Evolutionary conservation across 176 grass and related monocot species (phyloP).

Genomic region (Ensete glaucum): DNA sequence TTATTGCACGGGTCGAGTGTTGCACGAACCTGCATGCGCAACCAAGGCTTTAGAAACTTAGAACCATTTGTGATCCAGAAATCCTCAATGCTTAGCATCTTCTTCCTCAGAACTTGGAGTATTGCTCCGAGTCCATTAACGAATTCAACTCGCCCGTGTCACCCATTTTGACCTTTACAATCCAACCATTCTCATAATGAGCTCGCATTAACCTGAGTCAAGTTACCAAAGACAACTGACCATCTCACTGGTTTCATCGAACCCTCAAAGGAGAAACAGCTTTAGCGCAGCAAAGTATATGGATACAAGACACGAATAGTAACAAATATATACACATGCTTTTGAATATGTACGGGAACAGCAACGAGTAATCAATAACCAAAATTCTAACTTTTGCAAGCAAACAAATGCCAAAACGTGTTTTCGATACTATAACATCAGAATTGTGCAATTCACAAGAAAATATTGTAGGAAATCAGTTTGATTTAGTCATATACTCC

Average conservation of each 20-base stretch:
- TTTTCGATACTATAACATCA: too few relatives aligned
- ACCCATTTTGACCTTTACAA: slow-evolving; percentile 82
- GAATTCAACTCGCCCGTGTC: slow-evolving; percentile 52
- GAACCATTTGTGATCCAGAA: not conserved
- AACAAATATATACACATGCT: not conserved
- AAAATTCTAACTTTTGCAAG: too few relatives aligned
- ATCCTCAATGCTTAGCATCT: slow-evolving; percentile 50
- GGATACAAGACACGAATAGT: not conserved
- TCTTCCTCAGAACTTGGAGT: slow-evolving; percentile 90
- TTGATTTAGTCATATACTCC: too few relatives aligned
- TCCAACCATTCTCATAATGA: slow-evolving; percentile 69
- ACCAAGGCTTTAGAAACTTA: not conserved
- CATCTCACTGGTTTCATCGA: not conserved
- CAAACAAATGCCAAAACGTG: too few relatives aligned
- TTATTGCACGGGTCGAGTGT: not conserved
- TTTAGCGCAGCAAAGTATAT: not conserved
- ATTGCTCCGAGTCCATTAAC: slow-evolving; percentile 71
- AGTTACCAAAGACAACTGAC: not conserved
- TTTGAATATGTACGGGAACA: too few relatives aligned
- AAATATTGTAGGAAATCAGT: too few relatives aligned
- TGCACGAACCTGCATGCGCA: not conserved
- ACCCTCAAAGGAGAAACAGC: not conserved
- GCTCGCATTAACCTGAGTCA: slow-evolving; percentile 49
- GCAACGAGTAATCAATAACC: too few relatives aligned
- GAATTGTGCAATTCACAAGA: too few relatives aligned